Conservation (phyloP, 1,139 yeast genomes). For the Hemisphaericaspora xylofermentans region DNA sequence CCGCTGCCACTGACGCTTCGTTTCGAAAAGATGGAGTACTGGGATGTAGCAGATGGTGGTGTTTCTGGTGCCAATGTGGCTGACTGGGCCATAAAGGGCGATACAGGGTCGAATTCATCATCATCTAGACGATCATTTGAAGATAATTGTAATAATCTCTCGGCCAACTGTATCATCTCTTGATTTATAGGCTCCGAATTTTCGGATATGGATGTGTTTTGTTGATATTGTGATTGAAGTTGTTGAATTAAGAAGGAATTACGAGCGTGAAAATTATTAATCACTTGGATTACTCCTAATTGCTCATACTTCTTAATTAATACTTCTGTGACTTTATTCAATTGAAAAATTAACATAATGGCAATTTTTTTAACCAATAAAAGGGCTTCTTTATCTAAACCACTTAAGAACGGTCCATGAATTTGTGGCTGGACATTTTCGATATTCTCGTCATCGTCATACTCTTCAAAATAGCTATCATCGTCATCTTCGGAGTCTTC, state of each 20-base stretch:
- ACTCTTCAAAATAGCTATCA: conserved; percentile 9
- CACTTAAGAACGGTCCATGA: conserved; percentile 51
- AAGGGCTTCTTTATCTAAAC: conserved; percentile 46
- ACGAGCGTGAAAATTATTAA: conserved; percentile 33
- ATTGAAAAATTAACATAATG: conserved; percentile 45
- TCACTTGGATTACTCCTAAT: conserved; percentile 43
- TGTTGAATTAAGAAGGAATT: conserved; percentile 24
- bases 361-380: conserved; percentile 44
- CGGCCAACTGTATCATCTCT: conserved; percentile 24
- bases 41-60: conserved; percentile 45
- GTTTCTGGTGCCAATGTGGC: conserved; percentile 32
- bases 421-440: conserved; percentile 46
- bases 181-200: conserved; percentile 17
- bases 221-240: conserved; percentile 28
- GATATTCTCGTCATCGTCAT: conserved; percentile 9
- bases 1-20: conserved; percentile 7
- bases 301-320: conserved; percentile 52
- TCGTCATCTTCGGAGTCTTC: conserved; percentile 15
- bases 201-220: conserved; percentile 22
- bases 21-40: conserved; percentile 39
- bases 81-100: conserved; percentile 25
- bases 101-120: conserved; percentile 23
- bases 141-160: conserved; percentile 30
- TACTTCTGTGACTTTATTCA: conserved; percentile 54
- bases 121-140: conserved; percentile 11